A percentile compares a stretch with the other conserved stretches of the same genome.
phyloP scores from a whole-genome alignment of 805 yeast species.

The Suhomyces pyralidae region DNA sequence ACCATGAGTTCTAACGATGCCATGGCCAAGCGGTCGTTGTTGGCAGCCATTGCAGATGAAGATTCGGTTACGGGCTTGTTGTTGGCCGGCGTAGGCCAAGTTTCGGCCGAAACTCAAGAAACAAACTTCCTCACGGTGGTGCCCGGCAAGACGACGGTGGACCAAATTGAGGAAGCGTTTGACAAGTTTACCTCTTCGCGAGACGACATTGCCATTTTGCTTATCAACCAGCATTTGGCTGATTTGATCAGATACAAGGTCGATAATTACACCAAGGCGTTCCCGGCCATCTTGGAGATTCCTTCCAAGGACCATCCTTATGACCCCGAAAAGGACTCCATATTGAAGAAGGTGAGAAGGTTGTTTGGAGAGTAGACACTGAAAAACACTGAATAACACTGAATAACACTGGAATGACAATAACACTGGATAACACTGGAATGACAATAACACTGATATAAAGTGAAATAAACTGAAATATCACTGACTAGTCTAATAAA shows the following conservation, averaged over 20 bases:
- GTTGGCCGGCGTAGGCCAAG: constrained; percentile 93
- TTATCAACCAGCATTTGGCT: constrained; percentile 93
- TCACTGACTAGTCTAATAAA: no score
- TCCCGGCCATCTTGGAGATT: constrained; percentile 94
- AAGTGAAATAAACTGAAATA: no score
- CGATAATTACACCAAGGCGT: constrained; percentile 82
- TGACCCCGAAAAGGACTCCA: constrained; percentile 97
- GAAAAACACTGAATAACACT: not conserved
- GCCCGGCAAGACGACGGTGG: constrained; percentile 73
- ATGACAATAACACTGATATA: no score
- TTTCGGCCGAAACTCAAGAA: constrained; percentile 54
- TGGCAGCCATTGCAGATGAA: constrained; percentile 97
- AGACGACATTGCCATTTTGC: constrained; percentile 86
- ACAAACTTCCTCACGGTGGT: constrained; percentile 80
- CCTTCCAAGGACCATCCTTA: constrained; percentile 99
- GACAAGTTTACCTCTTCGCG: constrained; percentile 67
- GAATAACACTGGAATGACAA: no score
- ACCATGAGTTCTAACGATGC: constrained; percentile 30
- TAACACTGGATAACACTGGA: no score
- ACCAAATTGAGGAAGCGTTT: constrained; percentile 72
- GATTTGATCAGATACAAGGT: constrained; percentile 81
- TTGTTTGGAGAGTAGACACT: constrained; percentile 77
- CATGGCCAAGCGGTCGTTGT: constrained; percentile 68
- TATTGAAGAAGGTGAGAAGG: constrained; percentile 89
- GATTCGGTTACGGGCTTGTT: constrained; percentile 95